Evolutionary conservation across 768 basidiomycete genomes (phyloP).

Genomic region (Suillus sp.): DNA sequence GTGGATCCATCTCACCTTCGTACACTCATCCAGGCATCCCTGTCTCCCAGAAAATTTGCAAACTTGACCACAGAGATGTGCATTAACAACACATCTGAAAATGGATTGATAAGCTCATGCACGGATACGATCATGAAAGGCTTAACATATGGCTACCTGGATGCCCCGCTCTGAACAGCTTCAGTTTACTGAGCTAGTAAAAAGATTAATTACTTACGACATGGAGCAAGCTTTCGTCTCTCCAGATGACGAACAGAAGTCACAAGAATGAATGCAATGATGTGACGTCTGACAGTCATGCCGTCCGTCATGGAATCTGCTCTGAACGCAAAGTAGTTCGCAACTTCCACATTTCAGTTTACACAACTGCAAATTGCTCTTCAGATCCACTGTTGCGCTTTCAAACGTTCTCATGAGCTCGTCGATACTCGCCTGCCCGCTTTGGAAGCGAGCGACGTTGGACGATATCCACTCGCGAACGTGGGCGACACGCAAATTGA

Average conservation of each 20-base stretch:
- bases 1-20: slow-evolving; percentile 42
- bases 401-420: slow-evolving; percentile 30
- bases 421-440: slow-evolving; percentile 45
- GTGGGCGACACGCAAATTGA: slow-evolving; percentile 45
- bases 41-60: slow-evolving; percentile 48
- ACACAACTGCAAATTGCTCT: slow-evolving; percentile 5
- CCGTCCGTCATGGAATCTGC: background rate
- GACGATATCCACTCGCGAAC: slow-evolving; percentile 53
- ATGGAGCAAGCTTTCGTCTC: slow-evolving; percentile 44
- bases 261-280: background rate
- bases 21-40: slow-evolving; percentile 56
- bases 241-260: slow-evolving; percentile 31
- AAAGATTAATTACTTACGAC: slow-evolving; percentile 38
- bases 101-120: background rate
- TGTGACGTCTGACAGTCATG: background rate
- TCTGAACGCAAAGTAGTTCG: background rate
- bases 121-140: background rate
- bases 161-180: slow-evolving; percentile 54
- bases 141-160: slow-evolving; percentile 57
- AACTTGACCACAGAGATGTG: slow-evolving; percentile 55
- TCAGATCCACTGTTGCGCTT: background rate
- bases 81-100: slow-evolving; percentile 51
- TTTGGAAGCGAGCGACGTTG: slow-evolving; percentile 52
- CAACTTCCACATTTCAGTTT: background rate
- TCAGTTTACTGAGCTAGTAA: background rate